A percentile compares a stretch with the other conserved stretches of the same genome.
These are phyloP conservation scores for Aureobasidium uvarum DNA, from an alignment of 2,329 filamentous ascomycete genomes.

Conservation along the genomic window DNA sequence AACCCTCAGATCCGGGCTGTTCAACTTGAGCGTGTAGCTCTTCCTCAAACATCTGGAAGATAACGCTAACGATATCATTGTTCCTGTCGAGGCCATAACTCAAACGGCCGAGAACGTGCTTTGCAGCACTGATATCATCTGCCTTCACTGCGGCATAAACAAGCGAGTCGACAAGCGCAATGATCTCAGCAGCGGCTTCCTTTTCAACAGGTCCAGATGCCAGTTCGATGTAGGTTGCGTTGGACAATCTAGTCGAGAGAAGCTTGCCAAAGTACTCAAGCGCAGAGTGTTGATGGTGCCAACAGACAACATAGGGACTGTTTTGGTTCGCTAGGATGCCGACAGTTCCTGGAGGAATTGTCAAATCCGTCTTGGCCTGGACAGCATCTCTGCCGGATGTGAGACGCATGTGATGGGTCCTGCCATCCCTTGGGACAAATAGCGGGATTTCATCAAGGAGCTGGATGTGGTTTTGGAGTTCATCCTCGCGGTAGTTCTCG, in stretches of 20 bases:
- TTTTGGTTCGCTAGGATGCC: slow-evolving; percentile 75
- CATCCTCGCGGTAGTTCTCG: slow-evolving; percentile 76
- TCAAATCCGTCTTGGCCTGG: slow-evolving; percentile 49
- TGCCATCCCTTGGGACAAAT: slow-evolving; percentile 50
- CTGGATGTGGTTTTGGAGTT: slow-evolving; percentile 75
- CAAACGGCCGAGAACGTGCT: slow-evolving; percentile 50
- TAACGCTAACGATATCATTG: slow-evolving; percentile 72
- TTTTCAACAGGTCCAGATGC: slow-evolving; percentile 51
- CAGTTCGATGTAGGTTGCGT: slow-evolving; percentile 52
- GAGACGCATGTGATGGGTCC: slow-evolving; percentile 9
- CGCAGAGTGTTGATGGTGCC: slow-evolving; percentile 73
- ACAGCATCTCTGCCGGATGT: slow-evolving; percentile 11
- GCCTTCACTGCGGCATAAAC: slow-evolving; percentile 47
- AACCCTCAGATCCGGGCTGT: slow-evolving; percentile 60
- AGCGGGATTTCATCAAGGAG: slow-evolving; percentile 64
- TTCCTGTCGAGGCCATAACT: slow-evolving; percentile 55
- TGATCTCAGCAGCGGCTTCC: slow-evolving; percentile 68
- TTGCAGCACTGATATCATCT: slow-evolving; percentile 41
- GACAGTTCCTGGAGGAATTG: slow-evolving; percentile 63
- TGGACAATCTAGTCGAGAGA: slow-evolving; percentile 64
- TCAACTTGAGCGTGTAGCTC: slow-evolving; percentile 52
- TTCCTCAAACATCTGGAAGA: slow-evolving; percentile 82
- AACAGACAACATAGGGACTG: slow-evolving; percentile 71
- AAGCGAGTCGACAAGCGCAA: slow-evolving; percentile 70
- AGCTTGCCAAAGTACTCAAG: slow-evolving; percentile 76